Evolutionary conservation across 306 rosid genomes (phyloP).

Genomic region (Malus orientalis): DNA sequence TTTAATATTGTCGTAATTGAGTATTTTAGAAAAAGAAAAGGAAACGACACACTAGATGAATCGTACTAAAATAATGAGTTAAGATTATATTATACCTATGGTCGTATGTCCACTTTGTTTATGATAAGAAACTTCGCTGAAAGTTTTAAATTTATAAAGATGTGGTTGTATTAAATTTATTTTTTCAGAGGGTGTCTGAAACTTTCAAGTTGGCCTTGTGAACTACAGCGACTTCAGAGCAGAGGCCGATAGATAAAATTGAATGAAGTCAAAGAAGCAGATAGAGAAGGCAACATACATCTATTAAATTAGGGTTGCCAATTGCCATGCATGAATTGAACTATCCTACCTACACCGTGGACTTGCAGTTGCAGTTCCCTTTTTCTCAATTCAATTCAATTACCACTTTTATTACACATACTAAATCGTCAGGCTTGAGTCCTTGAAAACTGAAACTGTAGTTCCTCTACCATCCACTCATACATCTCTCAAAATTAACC

Average conservation of each 20-base stretch:
- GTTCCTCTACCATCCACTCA: neutral
- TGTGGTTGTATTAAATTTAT: neutral
- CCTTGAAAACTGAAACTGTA: neutral
- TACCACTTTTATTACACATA: constrained; percentile 11
- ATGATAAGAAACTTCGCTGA: too few relatives aligned
- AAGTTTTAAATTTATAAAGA: neutral
- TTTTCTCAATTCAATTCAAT: neutral
- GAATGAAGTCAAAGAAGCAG: constrained; percentile 27
- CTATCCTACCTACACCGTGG: neutral
- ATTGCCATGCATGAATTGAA: neutral
- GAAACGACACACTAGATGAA: too few relatives aligned
- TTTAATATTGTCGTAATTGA: too few relatives aligned
- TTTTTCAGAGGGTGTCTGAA: neutral
- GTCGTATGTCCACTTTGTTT: neutral
- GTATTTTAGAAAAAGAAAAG: too few relatives aligned
- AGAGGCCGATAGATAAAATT: neutral
- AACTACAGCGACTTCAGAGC: neutral
- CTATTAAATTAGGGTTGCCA: neutral
- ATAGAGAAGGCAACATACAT: neutral
- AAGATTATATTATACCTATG: too few relatives aligned
- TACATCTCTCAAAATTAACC: neutral
- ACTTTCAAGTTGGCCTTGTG: neutral
- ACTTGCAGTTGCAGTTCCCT: neutral
- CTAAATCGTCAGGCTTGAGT: constrained; percentile 7
- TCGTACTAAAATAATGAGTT: too few relatives aligned